Conservation (phyloP, 2,329 filamentous ascomycete species). For the Venturia aucupariae region DNA sequence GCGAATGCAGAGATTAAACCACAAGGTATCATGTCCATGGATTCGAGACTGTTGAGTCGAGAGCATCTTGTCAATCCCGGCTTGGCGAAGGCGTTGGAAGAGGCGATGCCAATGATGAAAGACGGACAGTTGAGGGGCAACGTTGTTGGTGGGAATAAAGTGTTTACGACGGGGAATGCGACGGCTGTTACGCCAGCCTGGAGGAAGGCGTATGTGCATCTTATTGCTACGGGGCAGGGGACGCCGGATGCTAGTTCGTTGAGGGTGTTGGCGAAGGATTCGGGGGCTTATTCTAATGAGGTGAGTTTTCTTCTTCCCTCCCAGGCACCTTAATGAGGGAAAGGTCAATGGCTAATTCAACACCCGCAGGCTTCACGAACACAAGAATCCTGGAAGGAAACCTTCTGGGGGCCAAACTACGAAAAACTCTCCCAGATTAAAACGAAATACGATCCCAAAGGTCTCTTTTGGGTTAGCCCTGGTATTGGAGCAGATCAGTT, state of each 20-base stretch:
- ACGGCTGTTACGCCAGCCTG: constrained; percentile 32
- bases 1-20: background rate
- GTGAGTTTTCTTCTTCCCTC: constrained; percentile 15
- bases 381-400: constrained; percentile 32
- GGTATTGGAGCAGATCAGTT: constrained; percentile 14
- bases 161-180: constrained; percentile 9
- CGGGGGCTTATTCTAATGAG: constrained; percentile 12
- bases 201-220: constrained; percentile 34
- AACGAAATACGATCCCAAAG: constrained; percentile 41
- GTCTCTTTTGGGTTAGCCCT: constrained; percentile 38
- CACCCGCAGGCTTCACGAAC: constrained; percentile 30
- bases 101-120: constrained; percentile 12
- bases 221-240: constrained; percentile 18
- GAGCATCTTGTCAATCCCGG: constrained; percentile 1
- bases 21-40: background rate
- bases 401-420: constrained; percentile 50
- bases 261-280: background rate
- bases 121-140: constrained; percentile 8
- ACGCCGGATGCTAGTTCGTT: background rate
- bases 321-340: background rate
- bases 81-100: constrained; percentile 7
- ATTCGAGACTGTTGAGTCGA: constrained; percentile 9
- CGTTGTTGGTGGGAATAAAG: constrained; percentile 13
- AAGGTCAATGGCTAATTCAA: background rate
- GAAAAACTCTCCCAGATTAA: constrained; percentile 42